Percentiles rank a stretch among this genome's conserved stretches.
Conservation (phyloP, 495 filamentous ascomycete species). For the Wilcoxina mikolae region DNA sequence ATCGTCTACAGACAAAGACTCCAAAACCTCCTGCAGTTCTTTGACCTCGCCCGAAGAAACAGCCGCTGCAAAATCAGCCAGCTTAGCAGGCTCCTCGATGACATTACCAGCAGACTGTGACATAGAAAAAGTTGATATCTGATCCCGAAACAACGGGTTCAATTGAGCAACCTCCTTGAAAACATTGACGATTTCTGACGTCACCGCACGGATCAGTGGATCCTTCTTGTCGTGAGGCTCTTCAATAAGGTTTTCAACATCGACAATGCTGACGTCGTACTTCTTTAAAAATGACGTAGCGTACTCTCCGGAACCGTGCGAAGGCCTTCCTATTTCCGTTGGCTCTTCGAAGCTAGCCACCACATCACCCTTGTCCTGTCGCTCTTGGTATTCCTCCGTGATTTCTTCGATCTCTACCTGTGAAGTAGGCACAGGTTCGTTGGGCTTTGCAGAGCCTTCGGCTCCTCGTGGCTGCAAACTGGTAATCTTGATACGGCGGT, state of each 20-base stretch:
- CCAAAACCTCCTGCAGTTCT: conserved; percentile 89
- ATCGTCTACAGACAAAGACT: conserved; percentile 74
- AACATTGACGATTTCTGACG: conserved; percentile 93
- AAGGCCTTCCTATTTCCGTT: conserved; percentile 27
- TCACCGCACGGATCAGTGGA: conserved; percentile 71
- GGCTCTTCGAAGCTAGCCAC: conserved; percentile 93
- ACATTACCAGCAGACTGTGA: conserved; percentile 89
- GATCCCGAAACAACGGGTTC: conserved; percentile 92
- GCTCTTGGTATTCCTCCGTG: conserved; percentile 34
- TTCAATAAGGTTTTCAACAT: conserved; percentile 82
- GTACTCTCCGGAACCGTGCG: conserved; percentile 40
- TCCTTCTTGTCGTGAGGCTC: conserved; percentile 81
- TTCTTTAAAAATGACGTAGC: conserved; percentile 84
- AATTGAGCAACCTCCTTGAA: conserved; percentile 91
- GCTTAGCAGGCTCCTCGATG: conserved; percentile 79
- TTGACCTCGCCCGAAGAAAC: conserved; percentile 78
- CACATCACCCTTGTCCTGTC: conserved; percentile 75
- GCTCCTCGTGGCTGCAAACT: conserved; percentile 40
- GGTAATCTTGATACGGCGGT: conserved; percentile 83
- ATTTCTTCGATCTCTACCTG: conserved; percentile 44
- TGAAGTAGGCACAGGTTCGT: conserved; percentile 22
- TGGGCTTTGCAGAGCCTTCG: conserved; percentile 21
- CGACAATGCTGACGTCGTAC: conserved; percentile 79
- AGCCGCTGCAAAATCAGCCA: conserved; percentile 94
- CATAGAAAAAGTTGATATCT: conserved; percentile 94